A percentile compares a stretch with the other conserved stretches of the same genome.
phyloP scores from a whole-genome alignment of 1,284 basidiomycete genomes.

The Puccinia hordei region DNA sequence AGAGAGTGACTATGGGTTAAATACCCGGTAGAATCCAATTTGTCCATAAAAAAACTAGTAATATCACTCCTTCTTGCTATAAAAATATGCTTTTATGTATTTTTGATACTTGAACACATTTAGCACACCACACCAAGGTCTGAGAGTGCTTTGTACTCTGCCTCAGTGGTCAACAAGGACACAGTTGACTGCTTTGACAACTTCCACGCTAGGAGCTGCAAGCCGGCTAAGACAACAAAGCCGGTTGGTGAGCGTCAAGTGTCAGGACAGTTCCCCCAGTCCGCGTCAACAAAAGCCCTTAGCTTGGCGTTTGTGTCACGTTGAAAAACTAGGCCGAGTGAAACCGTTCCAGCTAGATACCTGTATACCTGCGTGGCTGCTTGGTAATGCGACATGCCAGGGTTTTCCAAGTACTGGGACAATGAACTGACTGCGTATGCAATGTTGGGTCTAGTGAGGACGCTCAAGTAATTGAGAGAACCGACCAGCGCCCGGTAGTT shows the following conservation, averaged over 20 bases:
- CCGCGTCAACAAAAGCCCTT: constrained; percentile 29
- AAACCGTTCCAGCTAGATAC: neutral
- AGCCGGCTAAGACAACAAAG: constrained; percentile 11
- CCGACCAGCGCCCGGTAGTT: neutral
- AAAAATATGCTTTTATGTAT: no score
- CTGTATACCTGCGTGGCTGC: neutral
- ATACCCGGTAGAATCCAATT: no score
- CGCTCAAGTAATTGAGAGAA: constrained; percentile 11
- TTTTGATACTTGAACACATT: no score
- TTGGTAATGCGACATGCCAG: neutral
- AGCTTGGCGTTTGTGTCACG: neutral
- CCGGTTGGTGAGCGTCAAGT: constrained; percentile 48
- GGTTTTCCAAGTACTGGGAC: constrained; percentile 5
- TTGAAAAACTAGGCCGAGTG: neutral
- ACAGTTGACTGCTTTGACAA: constrained; percentile 39
- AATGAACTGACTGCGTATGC: neutral
- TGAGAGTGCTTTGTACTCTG: constrained; percentile 62
- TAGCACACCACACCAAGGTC: no score
- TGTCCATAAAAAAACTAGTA: no score
- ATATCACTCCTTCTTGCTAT: no score
- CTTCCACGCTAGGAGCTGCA: constrained; percentile 10
- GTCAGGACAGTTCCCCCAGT: constrained; percentile 47
- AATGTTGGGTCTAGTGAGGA: neutral
- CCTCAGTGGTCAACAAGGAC: constrained; percentile 49
- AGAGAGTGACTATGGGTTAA: no score